phyloP scores from a whole-genome alignment of 176 grass and related monocot genomes.

The Musa troglodytarum region DNA sequence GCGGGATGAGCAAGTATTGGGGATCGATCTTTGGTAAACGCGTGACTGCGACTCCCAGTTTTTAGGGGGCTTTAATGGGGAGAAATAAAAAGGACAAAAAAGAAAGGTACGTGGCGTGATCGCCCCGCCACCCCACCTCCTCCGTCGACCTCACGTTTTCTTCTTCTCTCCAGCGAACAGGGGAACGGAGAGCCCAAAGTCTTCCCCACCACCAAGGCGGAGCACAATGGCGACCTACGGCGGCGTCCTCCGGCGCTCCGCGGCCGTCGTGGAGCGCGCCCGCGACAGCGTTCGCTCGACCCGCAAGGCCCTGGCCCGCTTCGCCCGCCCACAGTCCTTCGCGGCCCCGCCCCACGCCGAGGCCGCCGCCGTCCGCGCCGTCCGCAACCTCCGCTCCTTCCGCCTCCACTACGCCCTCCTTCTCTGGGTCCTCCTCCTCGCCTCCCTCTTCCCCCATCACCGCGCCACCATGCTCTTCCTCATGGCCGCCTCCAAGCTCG shows the following conservation, averaged over 20 bases:
- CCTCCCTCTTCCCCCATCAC: conserved; percentile 44
- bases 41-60: too few relatives aligned
- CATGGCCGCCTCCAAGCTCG: conserved; percentile 77
- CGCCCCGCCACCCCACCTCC: too few relatives aligned
- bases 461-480: conserved; percentile 64
- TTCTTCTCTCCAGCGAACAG: not conserved
- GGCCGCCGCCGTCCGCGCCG: conserved; percentile 63
- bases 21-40: too few relatives aligned
- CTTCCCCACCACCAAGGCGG: not conserved
- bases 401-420: conserved; percentile 61
- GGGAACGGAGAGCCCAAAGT: too few relatives aligned
- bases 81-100: too few relatives aligned
- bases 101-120: too few relatives aligned
- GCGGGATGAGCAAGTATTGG: too few relatives aligned
- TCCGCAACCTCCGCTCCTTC: conserved; percentile 71
- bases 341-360: conserved; percentile 43
- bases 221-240: conserved; percentile 27
- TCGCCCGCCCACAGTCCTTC: conserved; percentile 53
- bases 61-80: too few relatives aligned
- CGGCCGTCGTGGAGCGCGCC: conserved; percentile 36
- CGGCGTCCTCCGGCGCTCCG: conserved; percentile 47
- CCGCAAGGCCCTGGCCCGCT: conserved; percentile 32
- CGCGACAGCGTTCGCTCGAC: conserved; percentile 28
- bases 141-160: not conserved
- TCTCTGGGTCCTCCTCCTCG: conserved; percentile 62